phyloP scores from a whole-genome alignment of 225 moss, liverwort and hornwort genomes.

The Marchantia polymorpha region DNA sequence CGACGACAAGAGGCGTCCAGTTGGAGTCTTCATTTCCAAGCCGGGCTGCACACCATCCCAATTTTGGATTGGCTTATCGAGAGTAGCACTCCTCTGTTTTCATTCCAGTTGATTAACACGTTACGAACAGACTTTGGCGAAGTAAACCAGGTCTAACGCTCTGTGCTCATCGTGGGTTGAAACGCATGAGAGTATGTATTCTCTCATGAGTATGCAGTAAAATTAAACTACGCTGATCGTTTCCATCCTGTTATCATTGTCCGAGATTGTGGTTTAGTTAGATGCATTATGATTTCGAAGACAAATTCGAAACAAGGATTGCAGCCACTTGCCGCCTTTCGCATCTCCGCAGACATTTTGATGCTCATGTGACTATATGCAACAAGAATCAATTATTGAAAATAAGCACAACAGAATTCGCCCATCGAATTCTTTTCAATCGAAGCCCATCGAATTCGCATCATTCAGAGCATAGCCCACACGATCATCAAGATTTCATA shows the following conservation, averaged over 20 bases:
- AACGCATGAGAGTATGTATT: not conserved
- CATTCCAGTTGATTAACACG: not conserved
- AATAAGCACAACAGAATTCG: not conserved
- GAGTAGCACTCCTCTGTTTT: constrained; percentile 21
- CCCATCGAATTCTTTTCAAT: not conserved
- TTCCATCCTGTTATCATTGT: no score
- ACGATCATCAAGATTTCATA: not conserved
- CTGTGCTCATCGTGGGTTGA: not conserved
- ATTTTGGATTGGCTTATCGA: constrained; percentile 16
- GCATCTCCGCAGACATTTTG: constrained; percentile 17
- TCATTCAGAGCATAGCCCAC: not conserved
- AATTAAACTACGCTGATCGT: not conserved
- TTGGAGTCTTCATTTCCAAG: constrained; percentile 15
- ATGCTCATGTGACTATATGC: not conserved
- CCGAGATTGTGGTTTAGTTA: not conserved
- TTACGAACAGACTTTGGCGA: not conserved
- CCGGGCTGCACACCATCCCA: constrained; percentile 13
- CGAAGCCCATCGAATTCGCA: not conserved
- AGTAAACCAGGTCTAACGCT: not conserved
- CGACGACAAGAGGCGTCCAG: constrained; percentile 15
- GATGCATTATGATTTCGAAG: not conserved
- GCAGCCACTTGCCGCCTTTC: constrained; percentile 18
- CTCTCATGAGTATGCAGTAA: not conserved
- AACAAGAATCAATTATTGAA: not conserved
- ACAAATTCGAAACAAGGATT: not conserved